Evolutionary conservation across 441 rosid species (phyloP).

Genomic region (Biscutella auriculata): DNA sequence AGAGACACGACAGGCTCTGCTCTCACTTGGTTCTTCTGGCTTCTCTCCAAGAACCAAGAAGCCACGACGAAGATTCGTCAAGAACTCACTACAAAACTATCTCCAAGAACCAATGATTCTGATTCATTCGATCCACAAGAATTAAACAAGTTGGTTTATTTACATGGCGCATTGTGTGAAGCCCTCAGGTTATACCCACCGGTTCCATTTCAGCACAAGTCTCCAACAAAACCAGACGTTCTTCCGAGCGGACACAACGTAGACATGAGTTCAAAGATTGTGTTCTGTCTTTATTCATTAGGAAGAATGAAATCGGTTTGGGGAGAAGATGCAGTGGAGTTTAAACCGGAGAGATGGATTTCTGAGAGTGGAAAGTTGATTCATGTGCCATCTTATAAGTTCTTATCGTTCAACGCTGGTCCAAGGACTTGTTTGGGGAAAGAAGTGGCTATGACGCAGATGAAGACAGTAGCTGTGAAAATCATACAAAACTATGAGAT

Average conservation of each 20-base stretch:
- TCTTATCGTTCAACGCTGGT: constrained; percentile 21
- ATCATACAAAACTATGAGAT: constrained; percentile 13
- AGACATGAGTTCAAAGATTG: neutral
- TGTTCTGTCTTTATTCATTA: constrained; percentile 17
- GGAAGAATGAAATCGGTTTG: constrained; percentile 20
- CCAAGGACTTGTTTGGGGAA: constrained; percentile 30
- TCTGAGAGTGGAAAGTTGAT: constrained; percentile 10
- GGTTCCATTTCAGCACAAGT: constrained; percentile 1
- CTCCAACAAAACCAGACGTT: neutral
- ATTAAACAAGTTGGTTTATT: neutral
- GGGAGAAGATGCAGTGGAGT: constrained; percentile 21
- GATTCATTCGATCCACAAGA: neutral
- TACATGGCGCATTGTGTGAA: neutral
- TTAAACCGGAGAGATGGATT: constrained; percentile 30
- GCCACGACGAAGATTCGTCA: neutral
- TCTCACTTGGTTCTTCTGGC: constrained; percentile 2
- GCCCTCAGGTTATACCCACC: neutral
- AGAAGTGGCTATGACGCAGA: constrained; percentile 17
- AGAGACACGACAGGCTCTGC: constrained; percentile 6
- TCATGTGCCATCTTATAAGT: constrained; percentile 23
- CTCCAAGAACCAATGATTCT: neutral
- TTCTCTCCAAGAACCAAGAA: neutral
- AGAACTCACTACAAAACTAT: neutral
- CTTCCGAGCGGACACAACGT: neutral
- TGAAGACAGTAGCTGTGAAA: constrained; percentile 16